These are phyloP conservation scores for Kwoniella shandongensis DNA, from an alignment of 768 basidiomycete genomes.

Conservation along the genomic window DNA sequence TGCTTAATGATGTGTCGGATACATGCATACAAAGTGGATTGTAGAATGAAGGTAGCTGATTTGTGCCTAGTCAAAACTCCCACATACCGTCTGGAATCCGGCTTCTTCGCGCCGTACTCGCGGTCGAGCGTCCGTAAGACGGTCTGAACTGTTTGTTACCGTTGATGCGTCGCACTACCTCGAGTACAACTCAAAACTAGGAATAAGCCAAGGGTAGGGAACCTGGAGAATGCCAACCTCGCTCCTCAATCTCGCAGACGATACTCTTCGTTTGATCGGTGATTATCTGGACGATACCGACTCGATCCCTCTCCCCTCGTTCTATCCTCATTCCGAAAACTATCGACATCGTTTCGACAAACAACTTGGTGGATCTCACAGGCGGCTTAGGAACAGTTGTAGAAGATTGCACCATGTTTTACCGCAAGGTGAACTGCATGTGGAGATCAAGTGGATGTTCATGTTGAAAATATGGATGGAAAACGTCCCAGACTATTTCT, in stretches of 20 bases:
- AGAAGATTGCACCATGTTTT: background rate
- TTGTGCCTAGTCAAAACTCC: background rate
- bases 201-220: too few relatives aligned
- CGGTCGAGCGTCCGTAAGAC: background rate
- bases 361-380: too few relatives aligned
- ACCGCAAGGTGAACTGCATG: background rate
- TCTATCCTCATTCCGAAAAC: conserved; percentile 1
- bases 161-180: too few relatives aligned
- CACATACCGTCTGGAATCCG: background rate
- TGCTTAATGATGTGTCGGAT: too few relatives aligned
- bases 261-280: background rate
- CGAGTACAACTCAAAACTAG: too few relatives aligned
- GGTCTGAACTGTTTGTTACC: background rate
- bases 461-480: background rate
- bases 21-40: too few relatives aligned
- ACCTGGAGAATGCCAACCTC: background rate
- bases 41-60: too few relatives aligned
- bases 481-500: background rate
- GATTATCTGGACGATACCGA: background rate
- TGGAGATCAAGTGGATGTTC: background rate
- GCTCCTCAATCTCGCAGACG: background rate
- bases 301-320: background rate
- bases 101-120: background rate
- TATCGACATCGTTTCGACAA: background rate
- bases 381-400: background rate